Percentiles rank a stretch among this genome's conserved stretches.
Evolutionary conservation across 169 alveolate genomes (phyloP).

Genomic region (Besnoitia besnoiti): DNA sequence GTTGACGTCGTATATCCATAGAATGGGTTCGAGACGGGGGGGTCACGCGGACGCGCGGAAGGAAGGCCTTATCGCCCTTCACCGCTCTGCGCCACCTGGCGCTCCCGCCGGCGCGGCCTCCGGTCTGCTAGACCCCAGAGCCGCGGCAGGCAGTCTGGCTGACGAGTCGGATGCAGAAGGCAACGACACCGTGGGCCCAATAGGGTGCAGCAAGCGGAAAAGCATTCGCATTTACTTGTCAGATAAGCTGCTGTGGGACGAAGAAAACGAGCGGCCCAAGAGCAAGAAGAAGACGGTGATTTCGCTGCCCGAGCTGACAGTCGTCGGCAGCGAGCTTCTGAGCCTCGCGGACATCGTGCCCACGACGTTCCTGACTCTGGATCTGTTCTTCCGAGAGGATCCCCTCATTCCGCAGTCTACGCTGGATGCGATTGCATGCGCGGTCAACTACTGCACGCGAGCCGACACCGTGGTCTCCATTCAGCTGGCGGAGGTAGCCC

Average conservation of each 20-base stretch:
- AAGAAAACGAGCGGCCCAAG: constrained; percentile 41
- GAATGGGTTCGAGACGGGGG: neutral
- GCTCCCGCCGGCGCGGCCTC: too few species aligned
- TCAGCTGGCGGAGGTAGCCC: neutral
- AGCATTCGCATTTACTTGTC: constrained; percentile 47
- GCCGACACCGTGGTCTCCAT: constrained; percentile 33
- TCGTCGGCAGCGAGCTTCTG: constrained; percentile 57
- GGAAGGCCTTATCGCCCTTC: too few species aligned
- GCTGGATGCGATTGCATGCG: constrained; percentile 65
- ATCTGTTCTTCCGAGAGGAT: constrained; percentile 45
- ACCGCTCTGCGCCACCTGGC: too few species aligned
- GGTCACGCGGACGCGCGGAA: neutral
- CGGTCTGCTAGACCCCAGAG: too few species aligned
- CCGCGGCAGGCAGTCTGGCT: too few species aligned
- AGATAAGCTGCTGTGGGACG: constrained; percentile 60
- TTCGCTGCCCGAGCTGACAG: constrained; percentile 45
- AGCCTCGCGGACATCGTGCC: constrained; percentile 62
- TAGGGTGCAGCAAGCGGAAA: constrained; percentile 52
- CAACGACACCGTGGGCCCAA: constrained; percentile 24
- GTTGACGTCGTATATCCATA: neutral
- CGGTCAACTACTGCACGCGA: constrained; percentile 55
- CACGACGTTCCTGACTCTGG: constrained; percentile 61
- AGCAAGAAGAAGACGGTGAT: constrained; percentile 54
- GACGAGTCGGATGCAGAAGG: neutral
- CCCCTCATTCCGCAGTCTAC: constrained; percentile 62